Percentiles rank a stretch among this genome's conserved stretches.
Evolutionary conservation across 805 yeast genomes (phyloP).

Genomic region (Myxozyma kluyveri): DNA sequence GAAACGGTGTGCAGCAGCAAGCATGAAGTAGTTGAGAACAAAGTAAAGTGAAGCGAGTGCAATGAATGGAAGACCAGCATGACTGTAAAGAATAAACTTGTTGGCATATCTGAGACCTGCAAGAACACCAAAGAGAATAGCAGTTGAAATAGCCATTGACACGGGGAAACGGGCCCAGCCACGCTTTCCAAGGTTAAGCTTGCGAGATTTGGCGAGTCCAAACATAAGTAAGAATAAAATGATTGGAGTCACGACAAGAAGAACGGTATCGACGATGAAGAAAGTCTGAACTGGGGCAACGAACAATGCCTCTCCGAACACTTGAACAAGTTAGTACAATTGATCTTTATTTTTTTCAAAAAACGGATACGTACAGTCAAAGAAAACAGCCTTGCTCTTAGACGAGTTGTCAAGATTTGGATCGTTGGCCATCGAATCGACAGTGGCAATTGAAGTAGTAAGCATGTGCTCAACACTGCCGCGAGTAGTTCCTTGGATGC

Average conservation of each 20-base stretch:
- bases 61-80: conserved; percentile 50
- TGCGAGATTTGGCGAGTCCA: conserved; percentile 29
- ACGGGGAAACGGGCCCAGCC: conserved; percentile 59
- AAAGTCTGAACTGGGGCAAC: conserved; percentile 38
- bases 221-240: conserved; percentile 47
- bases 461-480: conserved; percentile 85
- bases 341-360: neutral
- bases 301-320: conserved; percentile 26
- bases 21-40: conserved; percentile 53
- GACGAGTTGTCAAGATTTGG: conserved; percentile 39
- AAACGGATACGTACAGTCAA: conserved; percentile 43
- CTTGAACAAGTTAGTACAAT: conserved; percentile 2
- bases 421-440: conserved; percentile 46
- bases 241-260: conserved; percentile 57
- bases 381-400: conserved; percentile 51
- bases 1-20: conserved; percentile 46
- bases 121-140: conserved; percentile 41
- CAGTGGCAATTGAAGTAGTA: conserved; percentile 62
- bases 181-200: conserved; percentile 40
- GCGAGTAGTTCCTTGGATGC: conserved; percentile 58
- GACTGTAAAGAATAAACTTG: conserved; percentile 53
- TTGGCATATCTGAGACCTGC: conserved; percentile 45
- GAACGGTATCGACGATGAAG: conserved; percentile 50
- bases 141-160: conserved; percentile 48
- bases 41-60: conserved; percentile 49